These are phyloP conservation scores for Colletotrichum kahawae DNA, from an alignment of 2,329 filamentous ascomycete genomes.

Conservation along the genomic window DNA sequence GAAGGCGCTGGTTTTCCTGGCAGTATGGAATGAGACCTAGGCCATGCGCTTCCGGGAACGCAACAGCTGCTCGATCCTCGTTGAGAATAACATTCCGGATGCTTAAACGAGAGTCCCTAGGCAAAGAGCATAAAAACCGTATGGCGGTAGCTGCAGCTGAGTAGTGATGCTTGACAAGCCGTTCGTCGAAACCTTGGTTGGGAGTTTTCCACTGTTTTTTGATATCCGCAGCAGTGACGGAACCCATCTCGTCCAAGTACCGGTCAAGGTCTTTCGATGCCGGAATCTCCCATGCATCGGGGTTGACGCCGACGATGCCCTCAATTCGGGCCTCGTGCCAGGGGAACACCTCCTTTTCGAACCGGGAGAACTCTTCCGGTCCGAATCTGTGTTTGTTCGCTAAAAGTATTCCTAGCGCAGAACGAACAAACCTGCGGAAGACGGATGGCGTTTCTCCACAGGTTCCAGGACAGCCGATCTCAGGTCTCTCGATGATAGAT, in stretches of 20 bases:
- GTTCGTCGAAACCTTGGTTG: neutral
- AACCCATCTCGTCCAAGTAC: neutral
- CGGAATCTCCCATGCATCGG: neutral
- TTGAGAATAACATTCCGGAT: neutral
- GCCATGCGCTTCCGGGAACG: neutral
- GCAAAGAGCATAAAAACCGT: neutral
- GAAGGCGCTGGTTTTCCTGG: neutral
- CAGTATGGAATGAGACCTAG: neutral
- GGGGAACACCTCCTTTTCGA: neutral
- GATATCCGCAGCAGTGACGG: neutral
- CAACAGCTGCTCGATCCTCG: neutral
- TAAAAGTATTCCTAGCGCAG: neutral
- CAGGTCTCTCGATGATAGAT: neutral
- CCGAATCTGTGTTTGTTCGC: neutral
- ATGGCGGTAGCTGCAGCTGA: neutral
- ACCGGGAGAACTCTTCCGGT: neutral
- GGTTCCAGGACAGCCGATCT: neutral
- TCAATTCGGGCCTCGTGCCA: neutral
- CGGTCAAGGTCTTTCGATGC: neutral
- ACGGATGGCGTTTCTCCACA: neutral
- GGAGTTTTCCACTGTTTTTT: neutral
- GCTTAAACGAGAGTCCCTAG: neutral
- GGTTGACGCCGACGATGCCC: neutral
- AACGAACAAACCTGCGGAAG: neutral
- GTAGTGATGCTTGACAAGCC: neutral